A percentile compares a stretch with the other conserved stretches of the same genome.
Evolutionary conservation across 2,329 filamentous ascomycete species (phyloP).

Genomic region (Cercospora sesami): DNA sequence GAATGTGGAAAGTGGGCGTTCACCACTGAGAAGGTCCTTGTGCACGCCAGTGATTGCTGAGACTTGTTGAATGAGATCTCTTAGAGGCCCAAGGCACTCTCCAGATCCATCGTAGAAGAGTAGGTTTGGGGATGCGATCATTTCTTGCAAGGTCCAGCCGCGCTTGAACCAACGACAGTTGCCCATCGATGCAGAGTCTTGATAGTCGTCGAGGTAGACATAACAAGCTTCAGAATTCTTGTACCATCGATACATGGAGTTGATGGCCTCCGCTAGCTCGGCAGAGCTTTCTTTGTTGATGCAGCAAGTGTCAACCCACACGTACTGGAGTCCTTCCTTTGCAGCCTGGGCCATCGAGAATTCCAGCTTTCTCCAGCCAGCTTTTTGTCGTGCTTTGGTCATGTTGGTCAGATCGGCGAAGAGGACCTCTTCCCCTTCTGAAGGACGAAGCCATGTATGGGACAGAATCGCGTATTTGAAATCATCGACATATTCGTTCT

Average conservation of each 20-base stretch:
- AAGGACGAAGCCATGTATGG: not conserved
- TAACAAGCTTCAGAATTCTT: not conserved
- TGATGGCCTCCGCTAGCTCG: not conserved
- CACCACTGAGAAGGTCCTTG: not conserved
- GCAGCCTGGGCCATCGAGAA: not conserved
- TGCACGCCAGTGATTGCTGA: not conserved
- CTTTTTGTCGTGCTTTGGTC: not conserved
- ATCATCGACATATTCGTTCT: not conserved
- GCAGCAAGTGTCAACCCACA: not conserved
- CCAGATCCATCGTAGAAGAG: not conserved
- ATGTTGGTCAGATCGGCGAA: not conserved
- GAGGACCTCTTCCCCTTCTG: not conserved
- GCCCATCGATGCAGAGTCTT: not conserved
- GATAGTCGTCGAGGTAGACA: not conserved
- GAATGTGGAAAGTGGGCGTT: not conserved
- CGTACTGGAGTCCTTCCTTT: not conserved
- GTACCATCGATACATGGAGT: not conserved
- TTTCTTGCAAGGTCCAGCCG: not conserved
- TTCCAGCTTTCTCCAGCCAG: not conserved
- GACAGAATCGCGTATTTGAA: not conserved
- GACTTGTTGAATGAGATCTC: not conserved
- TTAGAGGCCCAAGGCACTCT: not conserved
- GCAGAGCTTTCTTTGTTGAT: not conserved
- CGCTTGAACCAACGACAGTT: not conserved
- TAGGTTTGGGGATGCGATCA: not conserved